Evolutionary conservation across 176 grass and related monocot genomes (phyloP), one percentile per base, ranked within the genome.

Genomic region (Ensete glaucum): DNA sequence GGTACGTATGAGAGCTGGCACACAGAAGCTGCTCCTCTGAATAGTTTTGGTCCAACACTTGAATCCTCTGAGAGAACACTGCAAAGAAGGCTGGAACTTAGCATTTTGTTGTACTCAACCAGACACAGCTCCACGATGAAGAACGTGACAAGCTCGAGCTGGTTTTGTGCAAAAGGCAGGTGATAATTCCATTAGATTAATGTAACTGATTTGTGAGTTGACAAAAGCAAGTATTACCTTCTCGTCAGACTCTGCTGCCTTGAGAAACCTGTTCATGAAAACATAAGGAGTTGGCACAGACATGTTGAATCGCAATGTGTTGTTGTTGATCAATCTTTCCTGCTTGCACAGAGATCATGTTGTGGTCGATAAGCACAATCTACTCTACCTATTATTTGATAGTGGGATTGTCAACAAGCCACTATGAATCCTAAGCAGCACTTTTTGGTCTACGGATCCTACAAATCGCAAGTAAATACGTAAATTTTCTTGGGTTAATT

Each of bases 241-340:
- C 74, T 67, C 85, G 76, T 96, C 89, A 29, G 78, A 85, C 75
- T 86, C 72, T 63, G 92, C 87, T 78, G 85, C 89, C 79, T 96
- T 91, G 52, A 92, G 79, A 86, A 96, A 92, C 76, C 92, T 86
- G 77, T 78, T 89, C 85, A 96, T 88, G 60, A 92, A 96, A 73
- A 92, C 83, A 54, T 89, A 96, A 59, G 87, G 79, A 24, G 92
- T 96, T 76, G 89, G 89, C 53, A 92, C 78, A 34, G 87, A 92
- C 89, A 96, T 88, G 73, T 88, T 89, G 83, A 86, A 96, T 17
- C 88, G 81, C 52, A 96, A 81, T 0, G 76, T 86, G 58, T 90
- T 86, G 58, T 90, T 86, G 23, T 89, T 56, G 11, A 92, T 88
- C 69, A 73, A 64, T 53, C 51, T 89, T 88, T 96, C 89, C 87